Conservation (phyloP, 768 basidiomycete genomes). For the Termitomyces sp. region DNA sequence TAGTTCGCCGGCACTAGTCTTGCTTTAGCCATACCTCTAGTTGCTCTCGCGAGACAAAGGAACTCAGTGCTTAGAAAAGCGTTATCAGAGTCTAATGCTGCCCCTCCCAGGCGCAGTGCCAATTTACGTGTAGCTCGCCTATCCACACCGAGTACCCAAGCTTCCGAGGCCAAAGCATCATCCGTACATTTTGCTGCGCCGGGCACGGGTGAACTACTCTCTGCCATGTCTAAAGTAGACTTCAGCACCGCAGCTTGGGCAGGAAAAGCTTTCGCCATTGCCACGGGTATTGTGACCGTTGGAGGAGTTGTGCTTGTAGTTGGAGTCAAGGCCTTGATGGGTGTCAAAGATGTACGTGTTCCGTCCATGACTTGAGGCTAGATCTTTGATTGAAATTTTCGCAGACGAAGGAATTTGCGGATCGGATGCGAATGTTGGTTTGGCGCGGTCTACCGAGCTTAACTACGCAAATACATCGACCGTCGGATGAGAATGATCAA, state of each 20-base stretch:
- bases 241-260: constrained; percentile 55
- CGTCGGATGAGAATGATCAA: constrained; percentile 31
- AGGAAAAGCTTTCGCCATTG: constrained; percentile 63
- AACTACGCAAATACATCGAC: constrained; percentile 50
- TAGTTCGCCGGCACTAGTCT: constrained; percentile 25
- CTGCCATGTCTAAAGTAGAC: constrained; percentile 35
- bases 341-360: constrained; percentile 53
- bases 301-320: constrained; percentile 44
- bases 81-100: constrained; percentile 22
- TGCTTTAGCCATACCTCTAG: constrained; percentile 32
- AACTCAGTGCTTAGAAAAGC: constrained; percentile 22
- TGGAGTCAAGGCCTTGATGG: constrained; percentile 51
- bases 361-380: background rate
- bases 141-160: constrained; percentile 12
- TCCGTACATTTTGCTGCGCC: constrained; percentile 26
- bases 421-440: constrained; percentile 51
- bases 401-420: constrained; percentile 60
- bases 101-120: constrained; percentile 30
- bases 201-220: constrained; percentile 30
- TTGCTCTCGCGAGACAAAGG: constrained; percentile 34
- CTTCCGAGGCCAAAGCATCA: constrained; percentile 20
- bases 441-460: constrained; percentile 48
- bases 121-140: constrained; percentile 11
- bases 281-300: constrained; percentile 56
- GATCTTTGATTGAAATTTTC: constrained; percentile 3